A percentile compares a stretch with the other conserved stretches of the same genome.
Conservation (phyloP, 2,329 filamentous ascomycete species). For the Zopfia rhizophila region DNA sequence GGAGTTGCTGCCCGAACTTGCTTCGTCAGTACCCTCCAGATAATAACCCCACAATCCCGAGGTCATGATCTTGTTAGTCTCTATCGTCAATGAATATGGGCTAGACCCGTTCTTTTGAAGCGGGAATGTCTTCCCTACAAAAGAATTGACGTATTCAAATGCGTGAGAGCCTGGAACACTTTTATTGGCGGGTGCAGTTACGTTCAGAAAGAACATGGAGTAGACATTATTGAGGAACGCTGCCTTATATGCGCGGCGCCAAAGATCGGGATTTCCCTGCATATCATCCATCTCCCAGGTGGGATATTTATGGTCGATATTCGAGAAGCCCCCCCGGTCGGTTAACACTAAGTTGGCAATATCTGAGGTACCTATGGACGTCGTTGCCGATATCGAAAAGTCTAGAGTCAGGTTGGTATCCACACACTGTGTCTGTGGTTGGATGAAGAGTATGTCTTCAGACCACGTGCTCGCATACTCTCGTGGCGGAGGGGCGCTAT, state of each 20-base stretch:
- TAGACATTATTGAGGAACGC: slow-evolving; percentile 57
- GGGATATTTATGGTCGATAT: slow-evolving; percentile 51
- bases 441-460: slow-evolving; percentile 59
- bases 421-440: slow-evolving; percentile 56
- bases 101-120: slow-evolving; percentile 19
- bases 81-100: background rate
- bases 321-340: slow-evolving; percentile 57
- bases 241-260: slow-evolving; percentile 55
- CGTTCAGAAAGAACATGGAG: slow-evolving; percentile 54
- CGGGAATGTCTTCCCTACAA: slow-evolving; percentile 48
- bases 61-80: slow-evolving; percentile 2
- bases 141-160: slow-evolving; percentile 53
- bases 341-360: slow-evolving; percentile 44
- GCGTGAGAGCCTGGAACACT: slow-evolving; percentile 24
- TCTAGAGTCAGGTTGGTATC: slow-evolving; percentile 57
- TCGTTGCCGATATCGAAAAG: slow-evolving; percentile 41
- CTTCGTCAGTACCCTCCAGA: slow-evolving; percentile 3
- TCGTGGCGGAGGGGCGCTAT: slow-evolving; percentile 50
- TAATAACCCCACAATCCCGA: background rate
- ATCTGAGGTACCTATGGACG: slow-evolving; percentile 1
- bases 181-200: slow-evolving; percentile 40
- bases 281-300: slow-evolving; percentile 39
- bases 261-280: slow-evolving; percentile 51
- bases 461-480: slow-evolving; percentile 54
- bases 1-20: too few species aligned